Conservation (phyloP, 768 basidiomycete species). For the Phanerochaete sordida region DNA sequence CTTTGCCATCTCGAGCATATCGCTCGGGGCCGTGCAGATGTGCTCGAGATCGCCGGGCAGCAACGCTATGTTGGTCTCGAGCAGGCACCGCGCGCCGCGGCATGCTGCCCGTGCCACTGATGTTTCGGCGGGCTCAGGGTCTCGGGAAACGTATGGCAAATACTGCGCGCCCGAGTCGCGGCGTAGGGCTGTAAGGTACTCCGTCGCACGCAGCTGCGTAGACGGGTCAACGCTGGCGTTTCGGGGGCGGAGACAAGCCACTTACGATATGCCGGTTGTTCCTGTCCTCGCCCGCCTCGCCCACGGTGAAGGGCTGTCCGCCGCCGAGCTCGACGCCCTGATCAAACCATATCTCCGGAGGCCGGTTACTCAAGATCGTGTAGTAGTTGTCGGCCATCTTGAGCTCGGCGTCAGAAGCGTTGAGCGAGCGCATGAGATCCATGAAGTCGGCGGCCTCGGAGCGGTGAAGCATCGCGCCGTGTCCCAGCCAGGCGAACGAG, state of each 20-base stretch:
- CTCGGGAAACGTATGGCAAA: slow-evolving; percentile 6
- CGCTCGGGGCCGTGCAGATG: slow-evolving; percentile 23
- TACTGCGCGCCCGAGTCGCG: neutral
- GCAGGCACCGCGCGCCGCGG: slow-evolving; percentile 34
- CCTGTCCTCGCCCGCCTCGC: slow-evolving; percentile 51
- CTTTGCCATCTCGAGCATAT: slow-evolving; percentile 43
- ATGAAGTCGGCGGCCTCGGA: slow-evolving; percentile 45
- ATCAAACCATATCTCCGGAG: slow-evolving; percentile 63
- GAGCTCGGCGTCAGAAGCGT: slow-evolving; percentile 45
- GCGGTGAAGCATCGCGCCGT: slow-evolving; percentile 53
- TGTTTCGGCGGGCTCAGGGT: neutral
- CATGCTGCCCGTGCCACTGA: slow-evolving; percentile 16
- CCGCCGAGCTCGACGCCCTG: slow-evolving; percentile 58
- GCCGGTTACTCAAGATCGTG: slow-evolving; percentile 49
- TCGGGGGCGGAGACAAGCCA: slow-evolving; percentile 7
- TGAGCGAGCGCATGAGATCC: slow-evolving; percentile 39
- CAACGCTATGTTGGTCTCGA: slow-evolving; percentile 50
- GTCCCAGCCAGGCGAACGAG: slow-evolving; percentile 63
- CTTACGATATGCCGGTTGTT: slow-evolving; percentile 59
- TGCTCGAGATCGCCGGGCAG: slow-evolving; percentile 32
- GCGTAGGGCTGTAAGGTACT: slow-evolving; percentile 26
- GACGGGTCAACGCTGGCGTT: neutral
- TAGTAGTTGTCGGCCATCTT: slow-evolving; percentile 74
- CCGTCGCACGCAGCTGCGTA: slow-evolving; percentile 42
- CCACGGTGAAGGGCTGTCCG: slow-evolving; percentile 60